Base-by-base conservation (phyloP, 2,329 filamentous ascomycete genomes). In the Knoxdaviesia proteae region DNA sequence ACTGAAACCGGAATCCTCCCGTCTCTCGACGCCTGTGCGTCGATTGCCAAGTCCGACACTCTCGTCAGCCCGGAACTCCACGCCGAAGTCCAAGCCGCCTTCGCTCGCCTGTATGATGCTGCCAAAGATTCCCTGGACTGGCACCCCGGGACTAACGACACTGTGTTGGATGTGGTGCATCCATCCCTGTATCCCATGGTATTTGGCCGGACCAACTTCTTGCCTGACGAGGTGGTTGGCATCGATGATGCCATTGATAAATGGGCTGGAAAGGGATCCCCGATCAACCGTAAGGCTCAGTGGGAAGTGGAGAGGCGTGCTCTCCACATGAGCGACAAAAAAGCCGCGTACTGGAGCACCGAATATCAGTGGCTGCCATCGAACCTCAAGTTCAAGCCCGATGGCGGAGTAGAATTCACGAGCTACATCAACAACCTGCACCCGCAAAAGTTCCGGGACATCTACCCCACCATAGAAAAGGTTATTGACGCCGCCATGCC, bases 181-280 rank as follows among this genome's bases (percentile, higher is more conserved):
- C 69, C 71, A 3, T 72, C 68, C 0, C 58, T 80, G 6, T 80
- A 66, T 47, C 74, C 76, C 0, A 53, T 80, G 0, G 52, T 71
- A 1, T 74, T 71, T 48, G 70, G 68, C 0, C 54, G 55, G n/a
- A 63, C 62, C 3, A 58, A 59, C 3, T 49, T 60, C 29, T 34
- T 58, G 1, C 38, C 48, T 1, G 44, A 57, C 38, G 49, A 46
- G 34, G 45, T 48, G 1, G 53, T 61, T 38, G 58, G 61, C 5
- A 48, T 72, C 1, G 43, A 51, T 4, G 49, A 58, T 34, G 39
- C 39, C 32, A 7, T 58, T 43, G 42, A 51, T 5, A 47, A 45
- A 34, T 51, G 46, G 47, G 42, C 50, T 2, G 56, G 56, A 10
- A 56, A 53, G 38, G 56, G 53, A 31, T 20, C 20, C 20, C 20